Base-by-base conservation (phyloP, 192 early-diverging fungal genomes). In the Backusella morwellensis region DNA sequence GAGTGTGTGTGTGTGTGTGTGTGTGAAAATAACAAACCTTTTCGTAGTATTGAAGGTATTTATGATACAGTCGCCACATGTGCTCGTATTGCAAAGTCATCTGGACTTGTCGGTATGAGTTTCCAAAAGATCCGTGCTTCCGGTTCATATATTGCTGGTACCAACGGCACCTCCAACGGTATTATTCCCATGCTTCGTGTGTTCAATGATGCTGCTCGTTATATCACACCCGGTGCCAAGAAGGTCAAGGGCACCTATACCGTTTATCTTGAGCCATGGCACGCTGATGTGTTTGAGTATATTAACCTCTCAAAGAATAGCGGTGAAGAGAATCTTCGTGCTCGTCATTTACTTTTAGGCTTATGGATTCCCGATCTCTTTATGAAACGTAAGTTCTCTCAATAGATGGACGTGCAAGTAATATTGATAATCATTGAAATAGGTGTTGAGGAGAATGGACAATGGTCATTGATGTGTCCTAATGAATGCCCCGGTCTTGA, bases 251-350 rank as follows among this genome's bases (percentile, higher is more conserved):
- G 97, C 34, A 94, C 93, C 17, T 98, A 97, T 87, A 96, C 96
- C 71, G 94, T 98, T 81, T 98, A 99, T 82, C 84, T 97, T 59
- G 97, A 99, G 86, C 97, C 97, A 7, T 99, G 97, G 97, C 97
- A 99, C 78, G 88, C 95, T 3, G 97, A 99, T 83, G 89, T 99
- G 11, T 99, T 97, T 83, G 93, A 93, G 74, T 99, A 97, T 83
- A 86, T 99, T 50, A 95, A 97, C 68, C 83, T 99, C 78, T 91
- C 93, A 79, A 97, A 95, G 88, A 97, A 97, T 87, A 94, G 92
- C 75, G 97, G 97, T 74, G 96, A 97, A 81, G 97, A 99, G 77
- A 96, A 99, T 85, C 85, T 90, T 73, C 93, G 97, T 70, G 97
- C 97, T 7, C 94, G 97, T 66, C 95, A 99, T 78, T 80, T 99